Evolutionary conservation across 2,329 filamentous ascomycete genomes (phyloP), one percentile per base, ranked within the genome.

Genomic region (Hypocrella siamensis): DNA sequence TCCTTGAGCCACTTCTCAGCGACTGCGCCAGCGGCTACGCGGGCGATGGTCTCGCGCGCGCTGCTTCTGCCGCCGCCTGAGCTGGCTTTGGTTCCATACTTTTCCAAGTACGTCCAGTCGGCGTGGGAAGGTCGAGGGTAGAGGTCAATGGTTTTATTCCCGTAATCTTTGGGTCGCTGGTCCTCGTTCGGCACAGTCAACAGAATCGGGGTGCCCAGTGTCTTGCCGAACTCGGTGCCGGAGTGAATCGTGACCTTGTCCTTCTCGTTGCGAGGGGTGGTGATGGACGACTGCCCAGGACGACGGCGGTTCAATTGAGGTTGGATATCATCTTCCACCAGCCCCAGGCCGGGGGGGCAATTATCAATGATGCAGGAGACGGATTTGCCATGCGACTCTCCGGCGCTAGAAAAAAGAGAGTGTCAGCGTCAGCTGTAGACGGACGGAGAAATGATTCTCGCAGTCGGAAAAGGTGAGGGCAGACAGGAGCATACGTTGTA

Each of bases 361-460:
- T 85, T 85, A 53, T 96, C 88, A 57, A 96, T 78, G 48, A 96
- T 94, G 63, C 83, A 92, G 50, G 85, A 86, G 47, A 96, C 85
- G 19, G 80, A 88, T 48, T 77, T 79, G 63, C 88, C 92, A 61
- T 94, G 88, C 35, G 82, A 92, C 50, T 67, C 62, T 49, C 63
- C 62, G 41, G 60, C 63, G 46, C 61, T 63, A 41, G 31, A 34
- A 31, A 6, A 19, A 25, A 7, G 6, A 22, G 21, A 22, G 12
- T n/a, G n/a, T n/a, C n/a, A n/a, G n/a, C n/a, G n/a, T n/a, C n/a
- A n/a, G n/a, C n/a, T n/a, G n/a, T n/a, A n/a, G n/a, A n/a, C 28
- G 25, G 17, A 12, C 68, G 85, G 75, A 82, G 92, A 40, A 81
- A 85, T 18, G 11, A 17, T 8, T 17, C 17, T n/a, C 12, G 11